phyloP scores from a whole-genome alignment of 2,329 filamentous ascomycete species.

The Aspergillus pseudotamarii region DNA sequence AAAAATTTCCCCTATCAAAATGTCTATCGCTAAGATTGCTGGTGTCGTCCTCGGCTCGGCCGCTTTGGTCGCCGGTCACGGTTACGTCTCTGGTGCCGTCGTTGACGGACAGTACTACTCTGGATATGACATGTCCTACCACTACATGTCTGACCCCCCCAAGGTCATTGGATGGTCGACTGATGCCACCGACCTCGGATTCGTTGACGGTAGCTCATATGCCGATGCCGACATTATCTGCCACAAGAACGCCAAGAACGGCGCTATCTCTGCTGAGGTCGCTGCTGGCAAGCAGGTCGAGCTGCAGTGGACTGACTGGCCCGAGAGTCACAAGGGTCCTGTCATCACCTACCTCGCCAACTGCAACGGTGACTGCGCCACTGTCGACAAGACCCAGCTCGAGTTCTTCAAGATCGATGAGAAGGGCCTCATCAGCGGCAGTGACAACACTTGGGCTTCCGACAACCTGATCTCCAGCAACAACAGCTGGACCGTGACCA shows the following conservation, averaged over 20 bases:
- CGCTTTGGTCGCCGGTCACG: slow-evolving; percentile 43
- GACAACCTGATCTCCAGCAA: slow-evolving; percentile 57
- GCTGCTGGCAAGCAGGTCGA: slow-evolving; percentile 62
- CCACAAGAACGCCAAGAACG: slow-evolving; percentile 60
- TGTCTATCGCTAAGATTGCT: slow-evolving; percentile 39
- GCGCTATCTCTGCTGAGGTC: slow-evolving; percentile 56
- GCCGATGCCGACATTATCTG: slow-evolving; percentile 60
- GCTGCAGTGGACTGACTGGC: slow-evolving; percentile 68
- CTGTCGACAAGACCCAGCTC: slow-evolving; percentile 56
- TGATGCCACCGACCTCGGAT: slow-evolving; percentile 56
- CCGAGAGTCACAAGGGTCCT: slow-evolving; percentile 65
- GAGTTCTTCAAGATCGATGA: slow-evolving; percentile 67
- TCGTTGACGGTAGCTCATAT: slow-evolving; percentile 53
- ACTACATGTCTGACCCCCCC: slow-evolving; percentile 41
- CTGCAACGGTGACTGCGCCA: slow-evolving; percentile 60
- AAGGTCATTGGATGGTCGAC: slow-evolving; percentile 59
- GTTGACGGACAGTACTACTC: slow-evolving; percentile 40
- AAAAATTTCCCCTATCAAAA: slow-evolving; percentile 22
- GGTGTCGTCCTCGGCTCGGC: slow-evolving; percentile 38
- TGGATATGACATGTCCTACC: slow-evolving; percentile 44
- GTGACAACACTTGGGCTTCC: slow-evolving; percentile 57
- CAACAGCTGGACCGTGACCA: slow-evolving; percentile 53
- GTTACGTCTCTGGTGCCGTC: slow-evolving; percentile 40
- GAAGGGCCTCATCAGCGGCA: slow-evolving; percentile 54
- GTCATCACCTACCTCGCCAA: slow-evolving; percentile 67